Evolutionary conservation across 306 rosid genomes (phyloP).

Genomic region (Casuarina cunninghamiana): DNA sequence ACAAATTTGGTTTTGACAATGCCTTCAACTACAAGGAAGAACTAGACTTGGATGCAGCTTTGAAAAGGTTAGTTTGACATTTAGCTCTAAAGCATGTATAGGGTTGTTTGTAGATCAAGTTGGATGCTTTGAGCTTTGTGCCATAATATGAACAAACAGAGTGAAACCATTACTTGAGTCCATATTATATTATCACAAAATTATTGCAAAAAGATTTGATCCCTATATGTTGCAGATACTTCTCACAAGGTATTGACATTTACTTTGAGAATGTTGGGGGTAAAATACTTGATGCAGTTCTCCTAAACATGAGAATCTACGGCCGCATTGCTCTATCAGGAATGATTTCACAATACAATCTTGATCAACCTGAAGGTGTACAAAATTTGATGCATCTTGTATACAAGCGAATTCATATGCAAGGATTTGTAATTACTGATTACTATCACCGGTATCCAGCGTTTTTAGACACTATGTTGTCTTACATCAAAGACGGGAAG

Average conservation of each 20-base stretch:
- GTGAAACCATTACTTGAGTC: no score
- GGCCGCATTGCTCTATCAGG: conserved; percentile 22
- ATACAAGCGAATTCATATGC: background rate
- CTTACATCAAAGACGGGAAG: conserved; percentile 57
- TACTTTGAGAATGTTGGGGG: conserved; percentile 27
- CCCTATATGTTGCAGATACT: background rate
- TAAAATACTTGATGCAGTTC: conserved; percentile 23
- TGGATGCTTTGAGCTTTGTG: no score
- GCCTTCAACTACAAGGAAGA: conserved; percentile 33
- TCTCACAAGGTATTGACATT: conserved; percentile 17
- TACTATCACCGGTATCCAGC: conserved; percentile 41
- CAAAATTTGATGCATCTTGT: background rate
- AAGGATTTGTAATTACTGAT: background rate
- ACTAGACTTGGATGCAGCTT: conserved; percentile 9
- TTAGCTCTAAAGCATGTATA: no score
- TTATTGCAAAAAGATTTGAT: background rate
- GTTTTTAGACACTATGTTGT: conserved; percentile 56
- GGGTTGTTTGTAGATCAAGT: no score
- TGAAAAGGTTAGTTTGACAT: no score
- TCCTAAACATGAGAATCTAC: conserved; percentile 16
- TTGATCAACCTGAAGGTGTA: conserved; percentile 6
- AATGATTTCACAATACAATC: conserved; percentile 25
- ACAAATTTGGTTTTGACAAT: background rate
- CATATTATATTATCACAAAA: no score
- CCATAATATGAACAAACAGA: no score